These are phyloP conservation scores for Schizonepeta tenuifolia DNA, from an alignment of 257 asterid genomes.

Conservation along the genomic window DNA sequence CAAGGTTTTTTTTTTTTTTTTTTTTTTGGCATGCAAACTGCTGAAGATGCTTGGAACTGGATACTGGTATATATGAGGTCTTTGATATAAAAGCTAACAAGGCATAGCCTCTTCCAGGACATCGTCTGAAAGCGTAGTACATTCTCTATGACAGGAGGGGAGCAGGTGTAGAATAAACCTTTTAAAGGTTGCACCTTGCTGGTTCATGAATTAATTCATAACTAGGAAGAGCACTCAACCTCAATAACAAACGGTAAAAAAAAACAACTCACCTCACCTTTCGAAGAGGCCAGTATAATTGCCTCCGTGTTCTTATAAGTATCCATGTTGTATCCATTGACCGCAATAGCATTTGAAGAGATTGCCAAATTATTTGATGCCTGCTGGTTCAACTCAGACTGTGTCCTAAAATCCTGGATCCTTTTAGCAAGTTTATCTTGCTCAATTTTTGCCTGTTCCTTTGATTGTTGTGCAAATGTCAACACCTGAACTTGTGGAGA, in stretches of 20 bases:
- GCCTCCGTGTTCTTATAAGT: conserved; percentile 72
- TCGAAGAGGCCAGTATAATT: conserved; percentile 70
- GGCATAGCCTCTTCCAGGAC: not conserved
- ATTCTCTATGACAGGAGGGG: not conserved
- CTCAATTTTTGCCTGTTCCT: conserved; percentile 86
- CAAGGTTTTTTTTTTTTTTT: no score
- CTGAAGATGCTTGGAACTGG: conserved; percentile 14
- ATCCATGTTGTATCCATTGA: conserved; percentile 67
- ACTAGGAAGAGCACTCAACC: conserved; percentile 15
- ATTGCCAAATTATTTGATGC: conserved; percentile 63
- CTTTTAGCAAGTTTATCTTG: conserved; percentile 96
- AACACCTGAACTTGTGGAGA: conserved; percentile 63
- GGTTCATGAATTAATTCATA: conserved; percentile 19
- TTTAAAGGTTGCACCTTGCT: conserved; percentile 4
- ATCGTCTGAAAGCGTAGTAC: not conserved
- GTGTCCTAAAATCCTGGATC: conserved; percentile 96
- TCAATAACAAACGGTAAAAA: conserved; percentile 26
- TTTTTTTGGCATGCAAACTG: conserved; percentile 4
- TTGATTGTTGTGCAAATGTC: conserved; percentile 96
- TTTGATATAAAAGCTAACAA: conserved; percentile 19
- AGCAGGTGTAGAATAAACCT: not conserved
- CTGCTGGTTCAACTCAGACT: conserved; percentile 72
- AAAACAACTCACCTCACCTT: conserved; percentile 79
- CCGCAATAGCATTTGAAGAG: conserved; percentile 61
- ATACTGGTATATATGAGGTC: not conserved